A percentile compares a stretch with the other conserved stretches of the same genome.
Evolutionary conservation across 441 rosid species (phyloP).

Genomic region (Jatropha podagrica): DNA sequence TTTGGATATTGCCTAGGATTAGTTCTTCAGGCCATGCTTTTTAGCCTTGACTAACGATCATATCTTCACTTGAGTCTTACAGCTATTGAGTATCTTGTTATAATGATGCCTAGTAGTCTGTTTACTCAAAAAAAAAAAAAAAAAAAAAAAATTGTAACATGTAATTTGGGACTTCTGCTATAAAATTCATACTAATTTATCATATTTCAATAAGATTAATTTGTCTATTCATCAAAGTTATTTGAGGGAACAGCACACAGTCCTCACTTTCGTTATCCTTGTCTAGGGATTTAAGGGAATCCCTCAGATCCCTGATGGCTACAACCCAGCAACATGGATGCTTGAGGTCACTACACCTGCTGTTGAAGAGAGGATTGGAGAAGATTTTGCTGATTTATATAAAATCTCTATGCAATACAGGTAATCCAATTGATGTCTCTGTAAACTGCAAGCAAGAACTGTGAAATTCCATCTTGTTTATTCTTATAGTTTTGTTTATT

Average conservation of each 20-base stretch:
- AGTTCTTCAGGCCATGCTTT: not conserved
- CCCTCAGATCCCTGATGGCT: constrained; percentile 34
- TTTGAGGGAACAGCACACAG: not conserved
- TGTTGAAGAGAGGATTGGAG: constrained; percentile 53
- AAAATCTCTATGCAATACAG: constrained; percentile 54
- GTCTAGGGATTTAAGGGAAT: constrained; percentile 15
- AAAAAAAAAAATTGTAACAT: not conserved
- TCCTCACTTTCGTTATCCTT: not conserved
- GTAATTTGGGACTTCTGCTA: not conserved
- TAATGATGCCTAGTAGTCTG: not conserved
- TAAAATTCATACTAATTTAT: not conserved
- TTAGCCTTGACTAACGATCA: not conserved
- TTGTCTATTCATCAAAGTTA: not conserved
- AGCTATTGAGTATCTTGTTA: not conserved
- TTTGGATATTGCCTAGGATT: not conserved
- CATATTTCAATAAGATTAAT: not conserved
- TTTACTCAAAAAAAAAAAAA: not conserved
- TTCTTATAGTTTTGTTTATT: constrained; percentile 4
- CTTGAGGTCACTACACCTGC: constrained; percentile 58
- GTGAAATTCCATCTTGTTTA: not conserved
- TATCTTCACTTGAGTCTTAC: not conserved
- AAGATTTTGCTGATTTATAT: constrained; percentile 63
- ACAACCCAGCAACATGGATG: constrained; percentile 95
- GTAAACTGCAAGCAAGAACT: not conserved
- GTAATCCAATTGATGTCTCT: constrained; percentile 29